Evolutionary conservation across 2,329 filamentous ascomycete species (phyloP), one percentile per base, ranked within the genome.

Genomic region (Aspergillus nomiae): DNA sequence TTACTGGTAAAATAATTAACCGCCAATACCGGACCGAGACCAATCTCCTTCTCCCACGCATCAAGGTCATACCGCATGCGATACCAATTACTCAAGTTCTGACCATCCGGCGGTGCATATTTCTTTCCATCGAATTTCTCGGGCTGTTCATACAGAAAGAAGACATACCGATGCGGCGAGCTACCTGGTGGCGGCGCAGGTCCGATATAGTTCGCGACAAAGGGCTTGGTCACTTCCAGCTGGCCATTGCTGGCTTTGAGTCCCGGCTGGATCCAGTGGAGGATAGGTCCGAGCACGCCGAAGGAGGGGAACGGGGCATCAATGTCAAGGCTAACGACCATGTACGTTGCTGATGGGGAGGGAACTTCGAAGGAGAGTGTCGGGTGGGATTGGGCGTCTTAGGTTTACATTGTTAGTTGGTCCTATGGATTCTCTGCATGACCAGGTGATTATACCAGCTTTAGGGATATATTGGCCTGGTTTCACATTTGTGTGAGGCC

Each of bases 131-230:
- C 72, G 51, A 84, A 80, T 1, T 67, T 74, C 30, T 61, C 70
- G 0, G 83, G 82, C 70, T 85, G 81, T 65, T 83, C 79, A 63
- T 80, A 85, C 26, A 85, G 68, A 62, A 84, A 76, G 67, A 84
- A 85, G 4, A 77, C 61, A 66, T 85, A 85, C 0, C 83, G 80
- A 70, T 85, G 83, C 11, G 83, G 81, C 9, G 74, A 66, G 61
- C 80, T 82, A 8, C 73, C 66, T 0, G 79, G 79, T 14, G 83
- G 83, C n/a, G 83, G 83, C 4, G 75, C 77, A 2, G 84, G 83
- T 0, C 76, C 79, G 56, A 82, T 77, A 65, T 82, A 85, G 56
- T 75, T 70, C 1, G 70, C 71, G 12, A 76, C 60, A 41, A 72
- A 74, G 9, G 71, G 73, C 6, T 59, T 58, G 16, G 62, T 61